Evolutionary conservation across 2,329 filamentous ascomycete genomes (phyloP).

Genomic region (Xylariales sp.): DNA sequence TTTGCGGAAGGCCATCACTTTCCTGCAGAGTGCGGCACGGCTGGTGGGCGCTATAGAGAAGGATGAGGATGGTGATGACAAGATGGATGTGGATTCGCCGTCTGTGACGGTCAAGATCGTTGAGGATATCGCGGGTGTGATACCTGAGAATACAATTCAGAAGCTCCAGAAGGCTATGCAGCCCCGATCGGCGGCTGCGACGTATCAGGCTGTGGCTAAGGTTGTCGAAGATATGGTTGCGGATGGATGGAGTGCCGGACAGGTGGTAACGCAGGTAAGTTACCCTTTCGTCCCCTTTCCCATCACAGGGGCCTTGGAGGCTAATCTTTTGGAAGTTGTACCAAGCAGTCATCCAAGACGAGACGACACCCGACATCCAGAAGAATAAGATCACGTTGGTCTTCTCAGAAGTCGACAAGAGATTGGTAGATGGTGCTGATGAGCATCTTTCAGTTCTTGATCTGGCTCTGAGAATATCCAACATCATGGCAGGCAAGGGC

Average conservation of each 20-base stretch:
- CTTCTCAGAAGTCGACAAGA: conserved; percentile 93
- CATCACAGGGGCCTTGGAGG: too few relatives aligned
- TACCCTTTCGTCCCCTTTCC: not conserved
- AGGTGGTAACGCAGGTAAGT: conserved; percentile 74
- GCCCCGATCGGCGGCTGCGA: conserved; percentile 57
- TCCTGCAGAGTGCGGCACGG: conserved; percentile 87
- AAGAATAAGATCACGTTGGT: conserved; percentile 87
- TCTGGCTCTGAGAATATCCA: conserved; percentile 73
- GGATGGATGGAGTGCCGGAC: conserved; percentile 93
- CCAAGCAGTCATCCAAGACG: conserved; percentile 75
- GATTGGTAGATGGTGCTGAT: conserved; percentile 88
- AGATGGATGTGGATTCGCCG: conserved; percentile 57
- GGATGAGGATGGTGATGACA: conserved; percentile 45
- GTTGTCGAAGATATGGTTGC: conserved; percentile 88
- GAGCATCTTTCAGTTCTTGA: conserved; percentile 92
- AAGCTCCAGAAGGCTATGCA: conserved; percentile 70
- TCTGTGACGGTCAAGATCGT: conserved; percentile 72
- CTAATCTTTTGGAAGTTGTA: conserved; percentile 56
- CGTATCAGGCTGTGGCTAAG: conserved; percentile 70
- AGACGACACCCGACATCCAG: conserved; percentile 74
- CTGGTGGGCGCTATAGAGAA: conserved; percentile 66
- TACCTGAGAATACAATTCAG: conserved; percentile 71
- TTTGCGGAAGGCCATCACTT: conserved; percentile 92
- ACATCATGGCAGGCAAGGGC: conserved; percentile 53
- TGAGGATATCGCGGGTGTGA: conserved; percentile 94